phyloP scores from a whole-genome alignment of 2,329 filamentous ascomycete genomes.

The Ceratocystis papillata region DNA sequence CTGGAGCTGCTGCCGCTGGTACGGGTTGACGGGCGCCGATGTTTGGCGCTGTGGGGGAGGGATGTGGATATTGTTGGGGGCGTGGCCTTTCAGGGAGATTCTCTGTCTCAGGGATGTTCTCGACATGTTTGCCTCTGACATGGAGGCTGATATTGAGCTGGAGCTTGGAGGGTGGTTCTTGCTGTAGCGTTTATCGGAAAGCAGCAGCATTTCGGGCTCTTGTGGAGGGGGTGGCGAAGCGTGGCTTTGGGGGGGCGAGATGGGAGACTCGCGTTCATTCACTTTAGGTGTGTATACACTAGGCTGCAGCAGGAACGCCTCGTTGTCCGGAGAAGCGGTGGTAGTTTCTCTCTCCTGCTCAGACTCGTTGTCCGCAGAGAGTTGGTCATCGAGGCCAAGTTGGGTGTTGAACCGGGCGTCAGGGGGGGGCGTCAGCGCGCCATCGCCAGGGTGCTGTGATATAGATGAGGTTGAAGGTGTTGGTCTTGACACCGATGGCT shows the following conservation, averaged over 20 bases:
- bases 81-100: constrained; percentile 43
- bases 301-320: constrained; percentile 43
- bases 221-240: constrained; percentile 25
- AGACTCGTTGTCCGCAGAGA: constrained; percentile 12
- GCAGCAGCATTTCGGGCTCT: constrained; percentile 20
- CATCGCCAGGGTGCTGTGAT: constrained; percentile 18
- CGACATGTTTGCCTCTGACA: constrained; percentile 1
- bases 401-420: constrained; percentile 15
- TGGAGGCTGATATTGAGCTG: not conserved
- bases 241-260: constrained; percentile 38
- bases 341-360: constrained; percentile 12
- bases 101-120: constrained; percentile 43
- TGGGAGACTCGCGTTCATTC: constrained; percentile 32
- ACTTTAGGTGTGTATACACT: constrained; percentile 47
- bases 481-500: constrained; percentile 12
- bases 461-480: constrained; percentile 18
- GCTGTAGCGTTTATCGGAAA: constrained; percentile 22
- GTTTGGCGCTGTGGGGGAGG: constrained; percentile 35
- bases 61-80: constrained; percentile 45
- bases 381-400: constrained; percentile 18
- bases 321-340: constrained; percentile 14
- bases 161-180: constrained; percentile 25
- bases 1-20: constrained; percentile 26
- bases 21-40: constrained; percentile 29
- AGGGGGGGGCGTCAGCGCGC: constrained; percentile 22